These are phyloP conservation scores for Fistulinella staudtii DNA, from an alignment of 1,284 basidiomycete species.

Conservation along the genomic window DNA sequence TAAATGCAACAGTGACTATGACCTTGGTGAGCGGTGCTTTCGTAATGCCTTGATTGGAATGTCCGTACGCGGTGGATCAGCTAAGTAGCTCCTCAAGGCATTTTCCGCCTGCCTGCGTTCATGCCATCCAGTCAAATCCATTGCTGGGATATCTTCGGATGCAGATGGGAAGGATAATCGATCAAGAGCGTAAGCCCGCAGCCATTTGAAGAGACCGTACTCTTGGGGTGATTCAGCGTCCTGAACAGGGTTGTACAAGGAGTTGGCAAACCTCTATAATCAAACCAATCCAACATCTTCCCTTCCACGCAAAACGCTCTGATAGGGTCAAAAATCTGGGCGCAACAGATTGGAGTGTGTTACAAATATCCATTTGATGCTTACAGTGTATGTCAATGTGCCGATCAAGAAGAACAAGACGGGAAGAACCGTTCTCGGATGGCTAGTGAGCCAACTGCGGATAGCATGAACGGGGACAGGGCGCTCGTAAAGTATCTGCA, in stretches of 20 bases:
- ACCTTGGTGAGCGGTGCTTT: conserved; percentile 4
- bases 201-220: conserved; percentile 63
- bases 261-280: conserved; percentile 53
- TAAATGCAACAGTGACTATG: conserved; percentile 65
- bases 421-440: conserved; percentile 87
- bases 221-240: conserved; percentile 39
- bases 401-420: conserved; percentile 86
- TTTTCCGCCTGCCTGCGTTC: conserved; percentile 77
- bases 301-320: conserved; percentile 81
- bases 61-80: conserved; percentile 64
- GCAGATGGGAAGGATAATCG: conserved; percentile 37
- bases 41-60: background rate
- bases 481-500: conserved; percentile 68
- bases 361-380: conserved; percentile 18
- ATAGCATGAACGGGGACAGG: conserved; percentile 77
- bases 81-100: conserved; percentile 66
- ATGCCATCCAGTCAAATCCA: conserved; percentile 61
- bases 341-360: background rate
- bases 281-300: conserved; percentile 82
- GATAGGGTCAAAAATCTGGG: conserved; percentile 89
- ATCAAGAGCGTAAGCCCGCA: conserved; percentile 54
- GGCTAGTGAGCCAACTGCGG: conserved; percentile 78
- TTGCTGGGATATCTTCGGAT: conserved; percentile 9
- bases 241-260: background rate
- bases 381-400: conserved; percentile 81